Evolutionary conservation across 1,139 yeast genomes (phyloP).

Genomic region (Torulaspora pretoriensis): DNA sequence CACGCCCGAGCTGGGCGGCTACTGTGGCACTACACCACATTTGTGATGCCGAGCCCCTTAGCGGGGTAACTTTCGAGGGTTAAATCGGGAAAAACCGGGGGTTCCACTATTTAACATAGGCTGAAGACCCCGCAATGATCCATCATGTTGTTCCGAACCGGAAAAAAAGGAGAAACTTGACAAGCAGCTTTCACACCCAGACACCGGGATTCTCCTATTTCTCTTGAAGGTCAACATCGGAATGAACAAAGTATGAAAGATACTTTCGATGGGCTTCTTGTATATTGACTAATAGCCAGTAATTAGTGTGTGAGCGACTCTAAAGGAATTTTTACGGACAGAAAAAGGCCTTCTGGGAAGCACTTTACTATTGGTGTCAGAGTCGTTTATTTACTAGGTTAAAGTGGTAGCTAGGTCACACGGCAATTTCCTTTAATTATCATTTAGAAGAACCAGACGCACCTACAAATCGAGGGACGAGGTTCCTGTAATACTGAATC

Average conservation of each 20-base stretch:
- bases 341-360: neutral
- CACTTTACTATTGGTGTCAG: neutral
- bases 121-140: neutral
- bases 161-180: neutral
- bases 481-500: conserved; percentile 11
- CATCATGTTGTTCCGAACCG: neutral
- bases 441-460: conserved; percentile 4
- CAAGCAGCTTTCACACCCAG: conserved; percentile 2
- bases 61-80: neutral
- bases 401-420: conserved; percentile 3
- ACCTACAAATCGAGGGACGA: conserved; percentile 4
- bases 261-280: conserved; percentile 4
- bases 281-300: neutral
- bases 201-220: conserved; percentile 10
- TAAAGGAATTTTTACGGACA: neutral
- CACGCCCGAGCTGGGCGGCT: conserved; percentile 3
- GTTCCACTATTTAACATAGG: neutral
- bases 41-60: neutral
- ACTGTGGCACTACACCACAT: neutral
- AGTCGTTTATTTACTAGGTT: neutral
- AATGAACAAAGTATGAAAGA: neutral
- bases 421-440: conserved; percentile 3
- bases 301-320: neutral
- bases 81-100: conserved; percentile 1
- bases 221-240: neutral